Evolutionary conservation across 768 basidiomycete species (phyloP), one percentile per base, ranked within the genome.

Genomic region (Podaxis sp.): DNA sequence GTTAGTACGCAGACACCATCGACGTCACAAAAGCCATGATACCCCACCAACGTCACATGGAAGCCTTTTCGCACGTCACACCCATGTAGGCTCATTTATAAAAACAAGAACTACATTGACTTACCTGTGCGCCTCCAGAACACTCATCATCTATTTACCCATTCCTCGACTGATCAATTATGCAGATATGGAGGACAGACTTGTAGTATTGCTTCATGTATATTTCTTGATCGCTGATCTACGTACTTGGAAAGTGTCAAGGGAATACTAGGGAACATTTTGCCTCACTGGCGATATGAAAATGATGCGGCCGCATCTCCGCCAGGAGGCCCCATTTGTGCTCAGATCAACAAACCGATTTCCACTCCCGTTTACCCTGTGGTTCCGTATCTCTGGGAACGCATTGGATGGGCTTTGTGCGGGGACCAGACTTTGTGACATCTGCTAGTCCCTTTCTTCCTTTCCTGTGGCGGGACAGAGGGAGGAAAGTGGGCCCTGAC

Each of bases 21-120:
- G 52, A 61, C 59, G 52, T 54, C 53, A 61, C 59, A 28, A 23
- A 27, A 14, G 21, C 5, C 44, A 55, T 54, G 32, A 60, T 44
- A 47, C 32, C 37, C 50, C 57, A 38, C 28, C 35, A 35, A 50
- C 46, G 21, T 47, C 51, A 37, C 51, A 6, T 9, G 4, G 21
- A 40, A 28, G 47, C 16, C 47, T 51, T 44, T 18, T 44, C 11
- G 3, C 27, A 21, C n/a, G 11, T 46, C 51, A 46, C 32, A 54
- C 40, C 44, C 59, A 42, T 38, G 52, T 38, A 38, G 13, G 52
- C 18, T 21, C 35, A 4, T 16, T 16, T 11, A 13, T 38, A 18
- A 14, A 48, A 5, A 3, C 4, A 27, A 27, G 47, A 48, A 48
- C 23, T 32, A 32, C 47, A 48, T 23, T 23, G 13, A 25, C 47